These are phyloP conservation scores for Medicago truncatula DNA, from an alignment of 306 rosid species.

Conservation along the genomic window DNA sequence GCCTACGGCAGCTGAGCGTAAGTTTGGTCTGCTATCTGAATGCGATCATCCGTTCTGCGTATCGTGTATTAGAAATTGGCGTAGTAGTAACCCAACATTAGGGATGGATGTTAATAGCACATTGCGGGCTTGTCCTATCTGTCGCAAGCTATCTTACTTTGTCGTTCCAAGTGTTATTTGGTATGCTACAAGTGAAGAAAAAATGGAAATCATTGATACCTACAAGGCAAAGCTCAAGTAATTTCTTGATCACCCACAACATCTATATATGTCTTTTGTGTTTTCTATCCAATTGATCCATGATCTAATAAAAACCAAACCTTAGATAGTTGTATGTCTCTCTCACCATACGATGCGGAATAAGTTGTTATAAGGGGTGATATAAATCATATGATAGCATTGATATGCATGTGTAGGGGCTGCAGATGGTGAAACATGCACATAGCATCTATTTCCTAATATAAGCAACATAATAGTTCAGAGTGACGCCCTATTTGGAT, in stretches of 20 bases:
- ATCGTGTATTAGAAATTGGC: conserved; percentile 98
- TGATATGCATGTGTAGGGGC: not conserved
- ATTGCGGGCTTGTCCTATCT: conserved; percentile 92
- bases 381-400: not conserved
- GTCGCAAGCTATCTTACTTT: conserved; percentile 92
- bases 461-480: conserved; percentile 3
- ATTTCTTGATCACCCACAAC: conserved; percentile 40
- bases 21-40: conserved; percentile 93
- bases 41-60: conserved; percentile 97
- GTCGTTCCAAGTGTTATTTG: conserved; percentile 97
- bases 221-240: conserved; percentile 96
- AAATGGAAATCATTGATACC: conserved; percentile 82
- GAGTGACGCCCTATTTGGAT: not conserved
- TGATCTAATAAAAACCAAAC: conserved; percentile 3
- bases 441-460: not conserved
- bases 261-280: conserved; percentile 20
- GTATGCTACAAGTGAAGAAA: conserved; percentile 84
- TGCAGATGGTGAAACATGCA: conserved; percentile 22
- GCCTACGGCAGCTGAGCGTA: conserved; percentile 77
- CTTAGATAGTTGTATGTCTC: conserved; percentile 9
- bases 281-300: conserved; percentile 21
- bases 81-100: conserved; percentile 83
- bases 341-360: conserved; percentile 24
- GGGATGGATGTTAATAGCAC: conserved; percentile 93
- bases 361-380: conserved; percentile 5